Percentiles rank a stretch among this genome's conserved stretches.
Conservation (phyloP, 202 grass and related monocot genomes). For the Zoysia matrella region DNA sequence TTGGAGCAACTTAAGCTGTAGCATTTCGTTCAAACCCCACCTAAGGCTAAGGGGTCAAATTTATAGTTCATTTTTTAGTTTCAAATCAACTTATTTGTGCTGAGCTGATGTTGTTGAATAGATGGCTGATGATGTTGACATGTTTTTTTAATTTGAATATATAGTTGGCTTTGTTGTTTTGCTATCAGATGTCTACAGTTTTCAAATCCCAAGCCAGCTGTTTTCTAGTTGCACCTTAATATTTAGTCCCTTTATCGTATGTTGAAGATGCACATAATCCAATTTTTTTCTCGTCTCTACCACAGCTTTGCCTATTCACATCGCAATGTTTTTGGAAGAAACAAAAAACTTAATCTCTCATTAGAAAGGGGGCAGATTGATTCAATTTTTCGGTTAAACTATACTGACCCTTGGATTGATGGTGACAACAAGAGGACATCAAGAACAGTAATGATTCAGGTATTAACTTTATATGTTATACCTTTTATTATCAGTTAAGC, state of each 20-base stretch:
- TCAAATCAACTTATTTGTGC: background rate
- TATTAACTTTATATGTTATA: slow-evolving; percentile 44
- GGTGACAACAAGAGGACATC: slow-evolving; percentile 97
- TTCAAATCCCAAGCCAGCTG: background rate
- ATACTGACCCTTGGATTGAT: slow-evolving; percentile 96
- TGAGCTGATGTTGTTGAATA: background rate
- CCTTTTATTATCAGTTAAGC: background rate
- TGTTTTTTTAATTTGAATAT: background rate
- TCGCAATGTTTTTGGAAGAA: slow-evolving; percentile 95
- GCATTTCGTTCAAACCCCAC: slow-evolving; percentile 2
- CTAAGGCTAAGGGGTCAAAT: background rate
- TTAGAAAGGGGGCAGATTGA: slow-evolving; percentile 95
- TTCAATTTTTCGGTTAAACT: slow-evolving; percentile 90
- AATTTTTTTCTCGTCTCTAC: slow-evolving; percentile 26
- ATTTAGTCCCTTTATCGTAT: background rate
- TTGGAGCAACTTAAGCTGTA: background rate
- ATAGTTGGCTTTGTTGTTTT: background rate
- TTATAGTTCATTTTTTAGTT: background rate
- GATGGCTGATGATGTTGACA: background rate
- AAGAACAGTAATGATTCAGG: slow-evolving; percentile 82
- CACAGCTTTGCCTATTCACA: slow-evolving; percentile 95
- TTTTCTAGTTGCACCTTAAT: slow-evolving; percentile 1
- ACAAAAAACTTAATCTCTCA: slow-evolving; percentile 90
- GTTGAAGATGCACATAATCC: slow-evolving; percentile 20
- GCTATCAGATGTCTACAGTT: background rate